Conservation (phyloP, 306 rosid species). For the Castanopsis chinensis region DNA sequence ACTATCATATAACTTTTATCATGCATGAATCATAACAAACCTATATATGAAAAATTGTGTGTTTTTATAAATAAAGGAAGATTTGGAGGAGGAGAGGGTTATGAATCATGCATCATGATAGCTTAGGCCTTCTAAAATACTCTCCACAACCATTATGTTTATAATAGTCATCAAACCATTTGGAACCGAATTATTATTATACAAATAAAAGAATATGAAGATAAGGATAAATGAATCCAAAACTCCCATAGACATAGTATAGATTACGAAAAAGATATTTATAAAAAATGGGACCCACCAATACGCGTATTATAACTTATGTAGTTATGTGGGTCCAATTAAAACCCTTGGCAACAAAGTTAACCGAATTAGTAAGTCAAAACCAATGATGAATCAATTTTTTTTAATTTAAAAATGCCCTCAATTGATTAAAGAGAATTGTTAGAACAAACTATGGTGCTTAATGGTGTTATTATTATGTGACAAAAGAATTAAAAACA, state of each 20-base stretch:
- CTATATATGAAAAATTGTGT: too few species aligned
- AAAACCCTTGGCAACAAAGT: background rate
- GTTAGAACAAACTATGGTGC: background rate
- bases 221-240: slow-evolving; percentile 7
- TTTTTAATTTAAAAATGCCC: background rate
- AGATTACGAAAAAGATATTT: background rate
- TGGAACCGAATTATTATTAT: background rate
- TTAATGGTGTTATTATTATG: background rate
- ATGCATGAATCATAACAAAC: too few species aligned
- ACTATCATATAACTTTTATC: too few species aligned
- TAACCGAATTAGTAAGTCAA: background rate
- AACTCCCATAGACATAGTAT: background rate
- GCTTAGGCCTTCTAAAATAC: background rate
- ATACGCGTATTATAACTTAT: background rate
- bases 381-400: background rate
- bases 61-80: too few species aligned
- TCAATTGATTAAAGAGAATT: background rate
- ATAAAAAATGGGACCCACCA: background rate
- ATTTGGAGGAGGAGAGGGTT: too few species aligned
- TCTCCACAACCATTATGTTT: background rate
- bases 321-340: background rate
- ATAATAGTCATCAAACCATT: slow-evolving; percentile 6
- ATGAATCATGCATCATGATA: too few species aligned
- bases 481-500: background rate
- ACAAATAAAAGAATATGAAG: background rate